phyloP scores from a whole-genome alignment of 2,329 filamentous ascomycete species.

The Diplocarpon rosae region DNA sequence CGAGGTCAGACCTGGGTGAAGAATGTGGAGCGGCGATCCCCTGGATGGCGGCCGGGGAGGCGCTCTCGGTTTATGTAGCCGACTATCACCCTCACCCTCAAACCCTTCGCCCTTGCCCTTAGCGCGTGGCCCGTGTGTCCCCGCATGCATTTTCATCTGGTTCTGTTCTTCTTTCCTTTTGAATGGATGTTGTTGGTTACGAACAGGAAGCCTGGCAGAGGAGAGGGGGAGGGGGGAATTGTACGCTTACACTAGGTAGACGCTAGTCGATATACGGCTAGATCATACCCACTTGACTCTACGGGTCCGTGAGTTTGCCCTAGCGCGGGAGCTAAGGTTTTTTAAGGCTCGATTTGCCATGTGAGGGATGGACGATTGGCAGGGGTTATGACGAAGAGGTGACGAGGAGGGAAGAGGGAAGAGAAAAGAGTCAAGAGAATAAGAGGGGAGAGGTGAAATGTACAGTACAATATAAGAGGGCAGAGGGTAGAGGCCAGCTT shows the following conservation, averaged over 20 bases:
- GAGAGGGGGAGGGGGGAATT: neutral
- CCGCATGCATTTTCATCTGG: constrained; percentile 15
- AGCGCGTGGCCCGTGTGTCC: constrained; percentile 18
- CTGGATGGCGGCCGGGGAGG: constrained; percentile 29
- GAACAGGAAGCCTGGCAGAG: constrained; percentile 19
- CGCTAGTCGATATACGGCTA: no score
- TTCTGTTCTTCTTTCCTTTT: constrained; percentile 12
- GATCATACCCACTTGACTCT: neutral
- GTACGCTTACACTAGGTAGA: no score
- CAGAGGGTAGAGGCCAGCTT: no score
- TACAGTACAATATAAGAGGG: no score
- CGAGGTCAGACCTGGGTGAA: constrained; percentile 15
- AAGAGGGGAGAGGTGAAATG: no score
- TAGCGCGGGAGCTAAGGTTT: neutral
- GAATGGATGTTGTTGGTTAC: constrained; percentile 19
- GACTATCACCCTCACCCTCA: constrained; percentile 6
- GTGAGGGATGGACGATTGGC: neutral
- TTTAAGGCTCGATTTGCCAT: neutral
- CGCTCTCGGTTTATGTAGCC: constrained; percentile 27
- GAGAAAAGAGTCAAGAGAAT: neutral
- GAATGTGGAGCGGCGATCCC: constrained; percentile 31
- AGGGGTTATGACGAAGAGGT: no score
- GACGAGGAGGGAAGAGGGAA: neutral
- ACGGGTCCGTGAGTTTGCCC: neutral
- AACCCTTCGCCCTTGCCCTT: constrained; percentile 15